Evolutionary conservation across 1,139 yeast genomes (phyloP).

Genomic region (Hyphopichia pseudoburtonii): DNA sequence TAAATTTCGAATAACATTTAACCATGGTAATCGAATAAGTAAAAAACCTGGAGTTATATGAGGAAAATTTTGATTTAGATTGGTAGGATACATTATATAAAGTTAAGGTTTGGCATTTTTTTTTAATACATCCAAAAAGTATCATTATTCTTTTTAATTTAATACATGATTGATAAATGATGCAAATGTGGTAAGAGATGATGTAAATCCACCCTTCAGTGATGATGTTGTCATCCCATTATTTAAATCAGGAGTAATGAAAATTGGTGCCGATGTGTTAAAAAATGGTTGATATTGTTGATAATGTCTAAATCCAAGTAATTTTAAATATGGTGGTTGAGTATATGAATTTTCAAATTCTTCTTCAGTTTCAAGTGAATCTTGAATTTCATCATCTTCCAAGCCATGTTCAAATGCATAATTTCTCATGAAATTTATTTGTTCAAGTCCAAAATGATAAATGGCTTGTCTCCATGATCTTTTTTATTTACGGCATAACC

Average conservation of each 20-base stretch:
- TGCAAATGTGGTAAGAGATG: slow-evolving; percentile 68
- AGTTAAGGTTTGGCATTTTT: slow-evolving; percentile 56
- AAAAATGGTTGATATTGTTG: slow-evolving; percentile 48
- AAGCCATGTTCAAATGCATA: slow-evolving; percentile 37
- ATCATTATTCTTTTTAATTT: slow-evolving; percentile 59
- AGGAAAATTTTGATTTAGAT: slow-evolving; percentile 31
- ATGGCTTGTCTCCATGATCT: slow-evolving; percentile 15
- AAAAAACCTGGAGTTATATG: slow-evolving; percentile 73
- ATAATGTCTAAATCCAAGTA: slow-evolving; percentile 65
- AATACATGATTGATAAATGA: slow-evolving; percentile 64
- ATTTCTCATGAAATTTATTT: slow-evolving; percentile 28
- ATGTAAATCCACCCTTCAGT: slow-evolving; percentile 42
- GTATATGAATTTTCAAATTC: slow-evolving; percentile 19
- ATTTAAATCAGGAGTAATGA: slow-evolving; percentile 49
- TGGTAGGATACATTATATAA: slow-evolving; percentile 62
- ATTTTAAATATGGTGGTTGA: slow-evolving; percentile 42
- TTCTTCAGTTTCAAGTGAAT: slow-evolving; percentile 4
- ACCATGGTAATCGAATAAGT: slow-evolving; percentile 58
- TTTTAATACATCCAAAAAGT: slow-evolving; percentile 67
- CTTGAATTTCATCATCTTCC: slow-evolving; percentile 18
- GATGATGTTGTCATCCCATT: slow-evolving; percentile 29
- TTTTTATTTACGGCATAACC: slow-evolving; percentile 35
- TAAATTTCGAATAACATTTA: slow-evolving; percentile 59
- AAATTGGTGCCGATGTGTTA: slow-evolving; percentile 54
- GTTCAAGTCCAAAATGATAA: slow-evolving; percentile 27